phyloP scores from a whole-genome alignment of 2,329 filamentous ascomycete genomes.

The Aspergillus persii region DNA sequence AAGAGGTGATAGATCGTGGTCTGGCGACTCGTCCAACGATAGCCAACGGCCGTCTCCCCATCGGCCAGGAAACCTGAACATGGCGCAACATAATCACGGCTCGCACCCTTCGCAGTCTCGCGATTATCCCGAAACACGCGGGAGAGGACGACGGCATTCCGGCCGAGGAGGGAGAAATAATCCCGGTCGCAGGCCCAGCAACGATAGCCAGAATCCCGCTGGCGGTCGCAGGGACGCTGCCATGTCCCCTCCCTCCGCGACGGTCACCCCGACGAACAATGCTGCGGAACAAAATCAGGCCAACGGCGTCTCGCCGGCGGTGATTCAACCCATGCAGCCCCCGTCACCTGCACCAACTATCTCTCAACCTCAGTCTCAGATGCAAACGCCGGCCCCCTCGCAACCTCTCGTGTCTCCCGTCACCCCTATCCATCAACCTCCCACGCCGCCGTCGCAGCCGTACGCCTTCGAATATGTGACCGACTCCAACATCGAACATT shows the following conservation, averaged over 20 bases:
- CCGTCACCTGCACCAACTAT: conserved; percentile 21
- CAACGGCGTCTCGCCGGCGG: conserved; percentile 26
- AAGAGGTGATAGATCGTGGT: conserved; percentile 46
- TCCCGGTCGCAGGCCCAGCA: conserved; percentile 33
- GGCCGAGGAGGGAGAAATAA: conserved; percentile 40
- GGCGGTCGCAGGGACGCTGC: conserved; percentile 28
- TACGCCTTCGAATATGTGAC: conserved; percentile 78
- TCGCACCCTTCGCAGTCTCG: conserved; percentile 35
- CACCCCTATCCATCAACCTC: conserved; percentile 13
- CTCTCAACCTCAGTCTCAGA: conserved; percentile 17
- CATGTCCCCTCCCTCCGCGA: conserved; percentile 28
- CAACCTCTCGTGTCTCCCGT: conserved; percentile 12
- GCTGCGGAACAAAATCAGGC: conserved; percentile 26
- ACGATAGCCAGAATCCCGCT: conserved; percentile 36
- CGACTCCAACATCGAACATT: conserved; percentile 63
- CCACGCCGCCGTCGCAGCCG: conserved; percentile 26
- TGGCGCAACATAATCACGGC: conserved; percentile 52
- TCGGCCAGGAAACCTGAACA: conserved; percentile 47
- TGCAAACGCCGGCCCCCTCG: conserved; percentile 12
- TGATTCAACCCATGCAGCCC: conserved; percentile 16
- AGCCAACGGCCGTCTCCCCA: conserved; percentile 46
- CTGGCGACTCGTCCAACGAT: conserved; percentile 43
- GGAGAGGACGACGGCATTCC: conserved; percentile 36
- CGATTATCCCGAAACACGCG: conserved; percentile 39
- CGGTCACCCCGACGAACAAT: conserved; percentile 28